Conservation (phyloP, 2,329 filamentous ascomycete species). For the Trichoderma asperellum region DNA sequence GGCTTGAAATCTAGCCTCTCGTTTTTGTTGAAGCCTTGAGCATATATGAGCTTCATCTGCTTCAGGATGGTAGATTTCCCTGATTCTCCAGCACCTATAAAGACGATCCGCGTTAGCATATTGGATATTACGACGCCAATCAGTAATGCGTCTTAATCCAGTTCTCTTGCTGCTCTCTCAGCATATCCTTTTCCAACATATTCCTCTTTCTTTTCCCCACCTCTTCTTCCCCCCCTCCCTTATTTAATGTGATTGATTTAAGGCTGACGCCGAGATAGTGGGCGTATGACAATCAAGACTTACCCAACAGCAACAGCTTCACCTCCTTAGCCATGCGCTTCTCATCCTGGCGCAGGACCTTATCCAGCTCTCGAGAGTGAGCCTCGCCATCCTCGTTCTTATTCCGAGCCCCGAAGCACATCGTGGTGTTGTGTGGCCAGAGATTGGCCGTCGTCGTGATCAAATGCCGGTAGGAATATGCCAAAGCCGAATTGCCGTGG, state of each 20-base stretch:
- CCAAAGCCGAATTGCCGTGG: constrained; percentile 12
- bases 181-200: background rate
- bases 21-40: constrained; percentile 92
- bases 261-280: background rate
- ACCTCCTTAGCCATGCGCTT: constrained; percentile 85
- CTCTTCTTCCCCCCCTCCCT: background rate
- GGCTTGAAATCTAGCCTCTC: constrained; percentile 75
- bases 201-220: background rate
- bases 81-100: constrained; percentile 89
- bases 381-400: constrained; percentile 53
- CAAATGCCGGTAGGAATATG: background rate
- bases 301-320: constrained; percentile 91
- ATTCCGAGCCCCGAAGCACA: constrained; percentile 67
- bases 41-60: constrained; percentile 99
- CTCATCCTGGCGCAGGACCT: constrained; percentile 81
- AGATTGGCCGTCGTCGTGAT: constrained; percentile 5
- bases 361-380: constrained; percentile 80
- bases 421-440: constrained; percentile 39
- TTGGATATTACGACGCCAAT: constrained; percentile 71
- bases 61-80: constrained; percentile 96
- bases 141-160: constrained; percentile 66
- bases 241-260: background rate
- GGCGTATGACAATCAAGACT: constrained; percentile 27
- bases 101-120: constrained; percentile 48
- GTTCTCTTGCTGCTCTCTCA: background rate